Conservation (phyloP, 75 land plant genomes). For the Cryptomeria japonica region DNA sequence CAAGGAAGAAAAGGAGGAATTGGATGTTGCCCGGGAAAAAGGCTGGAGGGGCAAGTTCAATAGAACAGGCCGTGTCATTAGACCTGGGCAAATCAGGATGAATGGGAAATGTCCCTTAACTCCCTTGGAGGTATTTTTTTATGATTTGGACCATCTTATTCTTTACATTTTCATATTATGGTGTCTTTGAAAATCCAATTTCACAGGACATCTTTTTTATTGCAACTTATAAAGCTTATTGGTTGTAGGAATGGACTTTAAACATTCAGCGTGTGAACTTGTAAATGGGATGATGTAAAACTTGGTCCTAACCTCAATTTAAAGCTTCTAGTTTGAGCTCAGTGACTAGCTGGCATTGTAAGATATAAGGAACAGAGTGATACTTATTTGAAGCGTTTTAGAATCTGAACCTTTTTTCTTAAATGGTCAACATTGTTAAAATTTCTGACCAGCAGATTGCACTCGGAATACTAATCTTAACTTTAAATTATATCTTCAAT, state of each 20-base stretch:
- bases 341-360: background rate
- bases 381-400: background rate
- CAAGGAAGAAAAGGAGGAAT: conserved; percentile 58
- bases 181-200: background rate
- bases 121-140: conserved; percentile 81
- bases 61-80: conserved; percentile 79
- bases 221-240: background rate
- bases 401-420: background rate
- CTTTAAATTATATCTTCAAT: no score
- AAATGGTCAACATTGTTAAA: background rate
- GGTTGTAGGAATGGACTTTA: background rate
- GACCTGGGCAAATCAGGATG: conserved; percentile 75
- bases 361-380: background rate
- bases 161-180: background rate
- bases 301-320: conserved; percentile 4
- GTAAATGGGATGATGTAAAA: background rate
- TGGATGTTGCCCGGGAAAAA: conserved; percentile 88
- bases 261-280: background rate
- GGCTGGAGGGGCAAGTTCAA: conserved; percentile 98
- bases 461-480: no score
- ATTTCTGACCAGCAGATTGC: background rate
- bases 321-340: background rate
- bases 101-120: conserved; percentile 97
- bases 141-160: background rate
- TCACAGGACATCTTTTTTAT: background rate